Base-by-base conservation (phyloP, 306 rosid species). In the Purshia tridentata region DNA sequence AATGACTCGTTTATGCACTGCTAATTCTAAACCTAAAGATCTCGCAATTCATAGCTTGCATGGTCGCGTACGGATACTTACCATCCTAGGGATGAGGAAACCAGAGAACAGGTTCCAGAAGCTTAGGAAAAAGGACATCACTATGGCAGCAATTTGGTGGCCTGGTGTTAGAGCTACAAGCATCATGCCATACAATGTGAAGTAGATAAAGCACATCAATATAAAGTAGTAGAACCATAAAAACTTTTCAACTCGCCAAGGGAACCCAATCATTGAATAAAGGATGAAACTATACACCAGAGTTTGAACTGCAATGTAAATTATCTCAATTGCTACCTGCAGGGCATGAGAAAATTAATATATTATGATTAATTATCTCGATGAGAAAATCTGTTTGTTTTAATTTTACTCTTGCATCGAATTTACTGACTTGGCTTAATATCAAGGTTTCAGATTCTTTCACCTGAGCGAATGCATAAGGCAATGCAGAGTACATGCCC, bases 101-200 rank as follows among this genome's bases (percentile, higher is more conserved):
- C 90, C 92, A 2, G 90, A 80, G 80, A 88, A 88, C 37, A 88
- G 61, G 72, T 85, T 85, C 92, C 92, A 85, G 77, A 88, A 68
- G 54, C 62, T 56, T n/a, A 88, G 78, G 47, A 83, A 88, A 81
- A 85, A 83, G 72, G 88, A 65, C 88, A 83, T 85, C 37, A 75
- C 59, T 61, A 83, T 75, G 62, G 86, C 79, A 23, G 92, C 92
- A 72, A 85, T 79, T 66, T 81, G 82, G 49, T 82, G 77, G 70
- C 80, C 82, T n/a, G 90, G 90, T 57, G 88, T 88, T 5, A 88
- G 84, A 81, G 89, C 86, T 14, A 77, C 83, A 60, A 75, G 70
- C 92, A 88, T 83, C 90, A 88, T 83, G 35, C 92, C 92, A 42
- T 88, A 88, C 39, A 88, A 81, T 60, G 89, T 88, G 82, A 83